Base-by-base conservation (phyloP, 352 stramenopile species). In the Aphanomyces euteiches region DNA sequence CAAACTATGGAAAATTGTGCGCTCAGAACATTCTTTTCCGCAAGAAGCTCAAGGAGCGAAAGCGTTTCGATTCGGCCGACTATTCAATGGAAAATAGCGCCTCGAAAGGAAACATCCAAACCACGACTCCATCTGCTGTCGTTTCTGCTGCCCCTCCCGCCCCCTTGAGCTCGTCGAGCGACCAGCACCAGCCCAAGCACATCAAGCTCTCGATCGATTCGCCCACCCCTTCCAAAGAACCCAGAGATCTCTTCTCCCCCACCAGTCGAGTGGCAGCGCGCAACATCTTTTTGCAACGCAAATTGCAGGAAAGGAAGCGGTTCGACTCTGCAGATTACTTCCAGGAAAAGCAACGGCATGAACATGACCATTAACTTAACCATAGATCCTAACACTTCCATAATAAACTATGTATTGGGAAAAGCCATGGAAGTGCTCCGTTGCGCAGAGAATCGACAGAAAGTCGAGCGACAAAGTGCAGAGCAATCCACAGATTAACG, bases 321-420 rank as follows among this genome's bases (percentile, higher is more conserved):
- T 92, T 94, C 59, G 85, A 92, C 72, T 92, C 85, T 69, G 83
- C 78, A 7, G 87, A 92, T 67, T 80, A 92, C 66, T 93, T 86
- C 43, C 54, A 40, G 5, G 54, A 61, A 61, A 37, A 61, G 54
- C 54, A 61, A n/a, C 54, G 37, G 50, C 50, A 61, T 17, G 28
- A 61, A 37, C 54, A 61, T 40, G 28, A 61, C 21, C 54, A 19
- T 3, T 61, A 61, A 61, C 7, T 61, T 61, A 61, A 28, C 28
- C 28, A 28, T 28, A 28, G 28, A 28, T 28, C 28, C 28, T 28
- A 28, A 58, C 8, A 58, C 50, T 10, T 19, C 8, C 50, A 58
- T 58, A 12, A 19, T 58, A 38, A 8, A 34, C 37, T 58, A 53
- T 53, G 45, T 53, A 28, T 28, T 28, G 28, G 28, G 28, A 28